Conservation (phyloP, 495 filamentous ascomycete genomes). For the Penicillium atrosanguineum region DNA sequence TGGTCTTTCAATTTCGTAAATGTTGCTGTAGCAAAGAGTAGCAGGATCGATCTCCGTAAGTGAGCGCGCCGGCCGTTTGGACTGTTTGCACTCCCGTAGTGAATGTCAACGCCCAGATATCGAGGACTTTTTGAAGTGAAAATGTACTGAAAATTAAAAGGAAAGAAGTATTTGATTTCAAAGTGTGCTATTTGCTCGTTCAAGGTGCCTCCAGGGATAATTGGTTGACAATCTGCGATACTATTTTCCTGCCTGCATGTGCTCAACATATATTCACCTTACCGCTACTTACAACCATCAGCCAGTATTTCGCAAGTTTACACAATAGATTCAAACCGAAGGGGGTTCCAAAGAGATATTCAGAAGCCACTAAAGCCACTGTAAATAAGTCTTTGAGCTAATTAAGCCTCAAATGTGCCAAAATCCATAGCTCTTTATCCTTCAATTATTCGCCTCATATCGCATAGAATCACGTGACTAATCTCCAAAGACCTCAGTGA, state of each 20-base stretch:
- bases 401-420: neutral
- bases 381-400: neutral
- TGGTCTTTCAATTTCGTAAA: constrained; percentile 9
- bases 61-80: constrained; percentile 30
- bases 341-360: too few species aligned
- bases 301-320: neutral
- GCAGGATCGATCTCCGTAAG: constrained; percentile 15
- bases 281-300: too few species aligned
- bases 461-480: constrained; percentile 19
- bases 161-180: neutral
- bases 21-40: constrained; percentile 14
- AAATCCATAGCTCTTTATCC: neutral
- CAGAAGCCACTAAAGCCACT: neutral
- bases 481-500: constrained; percentile 16
- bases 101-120: neutral
- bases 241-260: neutral
- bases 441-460: neutral
- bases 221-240: neutral
- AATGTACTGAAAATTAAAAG: neutral
- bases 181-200: neutral
- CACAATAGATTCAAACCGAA: neutral
- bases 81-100: constrained; percentile 29
- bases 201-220: neutral
- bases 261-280: neutral
- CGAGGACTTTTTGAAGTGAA: neutral